Percentiles rank a stretch among this genome's conserved stretches.
These are phyloP conservation scores for Lactarius psammicola DNA, from an alignment of 768 basidiomycete genomes.

Conservation along the genomic window DNA sequence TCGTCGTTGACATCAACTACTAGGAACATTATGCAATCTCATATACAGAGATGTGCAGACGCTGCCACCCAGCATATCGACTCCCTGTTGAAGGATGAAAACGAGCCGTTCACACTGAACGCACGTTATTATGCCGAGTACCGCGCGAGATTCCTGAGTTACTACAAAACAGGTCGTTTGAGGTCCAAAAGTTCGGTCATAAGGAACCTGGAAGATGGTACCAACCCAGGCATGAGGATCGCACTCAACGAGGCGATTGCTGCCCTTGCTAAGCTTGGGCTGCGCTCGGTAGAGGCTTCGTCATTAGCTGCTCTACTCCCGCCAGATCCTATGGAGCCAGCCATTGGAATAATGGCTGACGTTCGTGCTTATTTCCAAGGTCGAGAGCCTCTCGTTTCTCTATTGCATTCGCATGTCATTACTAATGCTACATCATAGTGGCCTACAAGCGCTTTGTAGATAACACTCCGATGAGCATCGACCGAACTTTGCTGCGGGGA, in stretches of 20 bases:
- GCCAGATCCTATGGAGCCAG: constrained; percentile 48
- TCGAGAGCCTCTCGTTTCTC: constrained; percentile 33
- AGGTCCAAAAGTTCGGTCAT: constrained; percentile 10
- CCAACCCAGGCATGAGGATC: not conserved
- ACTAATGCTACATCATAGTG: constrained; percentile 36
- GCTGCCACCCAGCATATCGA: constrained; percentile 12
- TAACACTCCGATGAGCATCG: constrained; percentile 52
- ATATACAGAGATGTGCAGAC: constrained; percentile 14
- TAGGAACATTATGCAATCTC: constrained; percentile 20
- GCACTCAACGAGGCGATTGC: constrained; percentile 4
- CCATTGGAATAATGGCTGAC: constrained; percentile 66
- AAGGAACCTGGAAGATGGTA: not conserved
- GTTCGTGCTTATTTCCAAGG: constrained; percentile 78
- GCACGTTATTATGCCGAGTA: constrained; percentile 13
- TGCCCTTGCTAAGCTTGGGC: constrained; percentile 40
- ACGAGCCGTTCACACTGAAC: constrained; percentile 10
- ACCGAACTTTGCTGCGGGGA: constrained; percentile 53
- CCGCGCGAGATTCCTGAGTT: constrained; percentile 22
- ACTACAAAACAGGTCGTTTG: constrained; percentile 38
- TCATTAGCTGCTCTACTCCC: constrained; percentile 54
- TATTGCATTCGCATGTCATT: constrained; percentile 15
- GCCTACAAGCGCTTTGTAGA: constrained; percentile 49
- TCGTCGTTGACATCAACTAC: not conserved
- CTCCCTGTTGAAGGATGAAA: constrained; percentile 10
- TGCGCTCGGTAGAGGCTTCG: constrained; percentile 39